phyloP scores from a whole-genome alignment of 495 filamentous ascomycete genomes.

The Choiromyces venosus region DNA sequence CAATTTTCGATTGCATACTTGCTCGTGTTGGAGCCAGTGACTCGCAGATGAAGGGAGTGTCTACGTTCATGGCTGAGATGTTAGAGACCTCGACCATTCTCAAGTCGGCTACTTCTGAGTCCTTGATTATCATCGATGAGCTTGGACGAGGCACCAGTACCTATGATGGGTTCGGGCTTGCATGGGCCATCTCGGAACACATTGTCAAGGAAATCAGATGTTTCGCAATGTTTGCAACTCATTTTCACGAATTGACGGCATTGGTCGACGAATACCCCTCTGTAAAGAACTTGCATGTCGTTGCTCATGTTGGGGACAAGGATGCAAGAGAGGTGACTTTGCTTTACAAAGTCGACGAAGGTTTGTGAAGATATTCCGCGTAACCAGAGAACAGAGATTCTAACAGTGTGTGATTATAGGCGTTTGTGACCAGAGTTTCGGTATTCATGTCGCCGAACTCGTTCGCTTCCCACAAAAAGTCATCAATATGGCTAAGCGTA shows the following conservation, averaged over 20 bases:
- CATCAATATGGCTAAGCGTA: constrained; percentile 95
- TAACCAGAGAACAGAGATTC: neutral
- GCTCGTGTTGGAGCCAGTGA: constrained; percentile 93
- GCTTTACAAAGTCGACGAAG: constrained; percentile 90
- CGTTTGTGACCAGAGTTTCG: constrained; percentile 94
- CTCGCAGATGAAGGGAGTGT: constrained; percentile 94
- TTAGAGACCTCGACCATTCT: constrained; percentile 97
- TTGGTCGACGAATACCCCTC: constrained; percentile 76
- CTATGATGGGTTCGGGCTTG: constrained; percentile 96
- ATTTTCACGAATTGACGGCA: constrained; percentile 96
- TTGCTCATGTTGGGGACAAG: constrained; percentile 68
- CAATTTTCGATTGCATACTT: constrained; percentile 96
- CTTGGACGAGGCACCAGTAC: constrained; percentile 97
- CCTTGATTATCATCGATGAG: constrained; percentile 96
- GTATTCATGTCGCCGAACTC: constrained; percentile 96
- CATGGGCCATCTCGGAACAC: constrained; percentile 97
- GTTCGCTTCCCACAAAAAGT: constrained; percentile 98
- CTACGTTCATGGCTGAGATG: constrained; percentile 99
- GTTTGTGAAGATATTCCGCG: constrained; percentile 15
- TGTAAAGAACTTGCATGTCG: constrained; percentile 90
- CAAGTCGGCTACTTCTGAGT: constrained; percentile 89
- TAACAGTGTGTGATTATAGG: constrained; percentile 41
- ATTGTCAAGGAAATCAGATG: constrained; percentile 92
- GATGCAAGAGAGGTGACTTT: constrained; percentile 83
- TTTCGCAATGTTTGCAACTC: constrained; percentile 90